A percentile compares a stretch with the other conserved stretches of the same genome.
Evolutionary conservation across 2,329 filamentous ascomycete species (phyloP).

Genomic region (Botrytis medusae): DNA sequence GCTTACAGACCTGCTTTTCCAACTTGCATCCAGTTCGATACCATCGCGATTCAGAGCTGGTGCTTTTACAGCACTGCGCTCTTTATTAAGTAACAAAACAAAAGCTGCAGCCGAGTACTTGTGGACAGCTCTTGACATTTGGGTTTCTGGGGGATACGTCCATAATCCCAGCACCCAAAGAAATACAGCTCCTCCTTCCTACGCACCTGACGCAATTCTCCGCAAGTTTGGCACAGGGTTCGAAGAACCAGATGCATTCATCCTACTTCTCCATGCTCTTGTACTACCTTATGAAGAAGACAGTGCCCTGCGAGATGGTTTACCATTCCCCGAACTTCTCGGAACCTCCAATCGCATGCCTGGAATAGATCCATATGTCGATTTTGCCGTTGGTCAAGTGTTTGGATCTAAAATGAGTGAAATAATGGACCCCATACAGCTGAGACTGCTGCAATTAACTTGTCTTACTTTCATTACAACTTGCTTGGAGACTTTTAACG

Average conservation of each 20-base stretch:
- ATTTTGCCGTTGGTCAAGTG: slow-evolving; percentile 81
- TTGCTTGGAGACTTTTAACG: slow-evolving; percentile 86
- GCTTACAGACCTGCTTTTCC: slow-evolving; percentile 72
- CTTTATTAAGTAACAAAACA: slow-evolving; percentile 74
- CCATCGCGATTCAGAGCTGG: slow-evolving; percentile 77
- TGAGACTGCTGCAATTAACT: slow-evolving; percentile 70
- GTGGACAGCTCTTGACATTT: slow-evolving; percentile 79
- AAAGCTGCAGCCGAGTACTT: slow-evolving; percentile 66
- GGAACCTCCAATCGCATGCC: slow-evolving; percentile 75
- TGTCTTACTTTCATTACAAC: slow-evolving; percentile 81
- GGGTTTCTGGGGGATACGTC: slow-evolving; percentile 64
- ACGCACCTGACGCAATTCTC: slow-evolving; percentile 65
- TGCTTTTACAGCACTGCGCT: slow-evolving; percentile 75
- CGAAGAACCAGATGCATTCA: slow-evolving; percentile 82
- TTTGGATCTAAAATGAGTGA: slow-evolving; percentile 61
- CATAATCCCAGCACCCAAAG: slow-evolving; percentile 46
- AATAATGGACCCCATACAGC: slow-evolving; percentile 64
- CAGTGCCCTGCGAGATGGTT: slow-evolving; percentile 64
- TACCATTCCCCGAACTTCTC: slow-evolving; percentile 85
- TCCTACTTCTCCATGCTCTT: slow-evolving; percentile 72
- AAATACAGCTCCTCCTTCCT: slow-evolving; percentile 28
- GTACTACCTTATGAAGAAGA: slow-evolving; percentile 64
- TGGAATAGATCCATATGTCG: slow-evolving; percentile 89
- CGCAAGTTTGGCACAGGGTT: slow-evolving; percentile 74
- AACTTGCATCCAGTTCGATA: slow-evolving; percentile 74